Evolutionary conservation across 306 rosid genomes (phyloP), one percentile per base, ranked within the genome.

Genomic region (Cucurbita pepo): DNA sequence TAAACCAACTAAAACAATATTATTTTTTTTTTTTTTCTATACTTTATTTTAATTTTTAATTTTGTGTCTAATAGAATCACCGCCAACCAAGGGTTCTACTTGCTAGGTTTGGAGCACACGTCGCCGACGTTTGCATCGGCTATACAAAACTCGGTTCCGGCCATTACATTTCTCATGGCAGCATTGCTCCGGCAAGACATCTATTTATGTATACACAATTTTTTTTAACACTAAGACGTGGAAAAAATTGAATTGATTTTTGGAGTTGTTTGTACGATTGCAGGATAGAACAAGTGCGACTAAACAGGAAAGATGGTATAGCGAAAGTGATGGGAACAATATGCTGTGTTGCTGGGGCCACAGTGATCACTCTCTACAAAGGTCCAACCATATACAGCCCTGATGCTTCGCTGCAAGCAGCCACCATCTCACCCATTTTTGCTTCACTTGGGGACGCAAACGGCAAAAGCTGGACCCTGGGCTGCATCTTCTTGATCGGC

Each of bases 151-250:
- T 77, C 88, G 12, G 85, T 88, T 74, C 96, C 96, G 5, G 95
- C 96, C 51, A 80, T 88, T 15, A 91, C 97, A n/a, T 88, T 88
- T 77, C 88, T 91, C 54, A 82, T 91, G 88, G 89, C 97, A 14
- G 87, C 63, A 1, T 8, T 85, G 21, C 83, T 87, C 77, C 75
- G 95, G 92, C 85, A 83, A 80, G 84, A 16, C 48, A 53, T 15
- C 71, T 53, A 56, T 43, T 43, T 15, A 36, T 16, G 8, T 40
- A 8, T 19, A 15, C 22, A 36, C 34, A 3, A 2, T 30, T 30
- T 30, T 30, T 30, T 30, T 30, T 2, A 30, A 2, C 34, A 2
- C 3, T 30, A 55, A 55, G 19, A 55, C 34, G 34, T 55, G 34
- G 19, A 14, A 22, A 21, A 21, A 22, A 21, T 10, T 22, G 55